These are phyloP conservation scores for Debaryomyces hansenii DNA, from an alignment of 805 yeast species.

Conservation along the genomic window DNA sequence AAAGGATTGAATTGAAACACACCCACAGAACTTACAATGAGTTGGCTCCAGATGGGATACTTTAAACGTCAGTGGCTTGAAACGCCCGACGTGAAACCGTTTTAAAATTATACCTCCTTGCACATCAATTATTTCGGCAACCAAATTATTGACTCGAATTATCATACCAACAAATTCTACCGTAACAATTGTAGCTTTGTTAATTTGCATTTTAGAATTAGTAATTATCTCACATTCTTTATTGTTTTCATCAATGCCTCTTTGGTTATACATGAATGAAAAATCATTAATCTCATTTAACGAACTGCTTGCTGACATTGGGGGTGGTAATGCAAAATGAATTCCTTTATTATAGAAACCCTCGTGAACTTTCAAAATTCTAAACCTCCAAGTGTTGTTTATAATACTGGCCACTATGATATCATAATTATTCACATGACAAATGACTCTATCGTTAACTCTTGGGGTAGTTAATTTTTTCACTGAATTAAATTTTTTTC, in stretches of 20 bases:
- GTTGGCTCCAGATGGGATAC: conserved; percentile 84
- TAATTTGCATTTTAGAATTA: conserved; percentile 16
- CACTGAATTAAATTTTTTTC: conserved; percentile 44
- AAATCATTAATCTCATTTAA: conserved; percentile 15
- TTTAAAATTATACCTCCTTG: conserved; percentile 74
- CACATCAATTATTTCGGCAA: conserved; percentile 71
- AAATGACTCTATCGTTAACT: conserved; percentile 69
- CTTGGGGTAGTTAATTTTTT: conserved; percentile 66
- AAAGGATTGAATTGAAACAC: conserved; percentile 73
- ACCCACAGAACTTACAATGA: conserved; percentile 89
- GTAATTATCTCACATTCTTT: not conserved
- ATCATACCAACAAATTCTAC: conserved; percentile 77
- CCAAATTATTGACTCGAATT: conserved; percentile 53
- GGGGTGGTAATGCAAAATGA: conserved; percentile 9
- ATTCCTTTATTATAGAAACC: conserved; percentile 41
- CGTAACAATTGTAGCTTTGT: conserved; percentile 45
- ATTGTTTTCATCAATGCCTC: not conserved
- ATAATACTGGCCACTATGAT: conserved; percentile 61
- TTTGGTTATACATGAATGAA: conserved; percentile 6
- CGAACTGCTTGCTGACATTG: conserved; percentile 6
- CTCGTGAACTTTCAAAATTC: conserved; percentile 49
- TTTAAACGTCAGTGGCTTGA: conserved; percentile 57
- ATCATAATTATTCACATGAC: conserved; percentile 48
- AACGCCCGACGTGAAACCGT: conserved; percentile 59
- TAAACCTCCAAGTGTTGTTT: conserved; percentile 65